Conservation (phyloP, 345 rosid species). For the Citrus australasica region DNA sequence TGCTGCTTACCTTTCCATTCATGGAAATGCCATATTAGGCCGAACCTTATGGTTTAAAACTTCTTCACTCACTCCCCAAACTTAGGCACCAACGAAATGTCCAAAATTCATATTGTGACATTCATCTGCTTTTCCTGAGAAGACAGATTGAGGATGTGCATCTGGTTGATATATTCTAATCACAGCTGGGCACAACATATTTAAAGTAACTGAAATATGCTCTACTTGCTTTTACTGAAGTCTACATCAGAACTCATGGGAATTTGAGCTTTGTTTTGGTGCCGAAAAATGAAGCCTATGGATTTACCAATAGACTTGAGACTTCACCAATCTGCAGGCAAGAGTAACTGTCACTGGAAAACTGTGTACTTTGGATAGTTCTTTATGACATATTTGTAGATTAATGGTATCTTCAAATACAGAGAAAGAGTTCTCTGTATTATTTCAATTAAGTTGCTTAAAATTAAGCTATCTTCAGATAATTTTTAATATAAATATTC, state of each 20-base stretch:
- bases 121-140: background rate
- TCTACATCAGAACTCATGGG: background rate
- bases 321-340: background rate
- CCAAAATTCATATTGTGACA: background rate
- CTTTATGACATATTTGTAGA: background rate
- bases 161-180: background rate
- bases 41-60: conserved; percentile 68
- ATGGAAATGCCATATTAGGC: conserved; percentile 71
- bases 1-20: conserved; percentile 68
- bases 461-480: background rate
- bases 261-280: background rate
- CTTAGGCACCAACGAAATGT: conserved; percentile 15
- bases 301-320: background rate
- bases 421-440: background rate
- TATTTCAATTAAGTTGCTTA: background rate
- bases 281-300: background rate
- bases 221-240: background rate
- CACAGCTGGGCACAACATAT: background rate
- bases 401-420: background rate
- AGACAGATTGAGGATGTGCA: background rate
- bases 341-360: background rate
- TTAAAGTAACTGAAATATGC: no score
- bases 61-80: conserved; percentile 46
- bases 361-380: background rate
- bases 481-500: background rate